Base-by-base conservation (phyloP, 352 stramenopile species). In the Thalassiosira delicatula region DNA sequence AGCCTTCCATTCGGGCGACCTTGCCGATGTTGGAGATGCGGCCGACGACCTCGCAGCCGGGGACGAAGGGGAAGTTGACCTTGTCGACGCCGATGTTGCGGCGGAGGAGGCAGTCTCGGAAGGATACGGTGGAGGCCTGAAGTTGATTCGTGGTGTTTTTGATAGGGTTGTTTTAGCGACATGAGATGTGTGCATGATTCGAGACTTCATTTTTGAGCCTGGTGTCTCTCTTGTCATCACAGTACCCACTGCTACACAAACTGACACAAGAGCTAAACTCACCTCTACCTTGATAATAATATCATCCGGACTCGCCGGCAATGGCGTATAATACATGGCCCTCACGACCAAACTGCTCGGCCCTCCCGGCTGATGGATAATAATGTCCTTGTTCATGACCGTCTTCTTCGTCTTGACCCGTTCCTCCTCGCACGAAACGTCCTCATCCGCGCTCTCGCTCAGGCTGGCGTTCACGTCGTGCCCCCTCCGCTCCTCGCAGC, bases 231-330 rank as follows among this genome's bases (percentile, higher is more conserved):
- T n/a, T n/a, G n/a, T n/a, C n/a, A n/a, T n/a, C n/a, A n/a, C n/a
- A n/a, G n/a, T n/a, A n/a, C n/a, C n/a, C n/a, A n/a, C n/a, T n/a
- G n/a, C n/a, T n/a, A n/a, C n/a, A n/a, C n/a, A 37, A 62, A 40
- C 30, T 35, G 17, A 21, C 51, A 72, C 17, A 19, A 42, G 46
- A 42, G 11, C 4, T 40, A 27, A 40, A 72, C 87, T 85, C 74
- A 93, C 89, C 76, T 92, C 86, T 51, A 92, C 73, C 81, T 92
- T 83, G 42, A 93, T 63, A 11, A 92, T 60, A 8, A 89, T 75
- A 77, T 92, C 62, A 35, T 81, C 51, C n/a, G 53, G 61, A 27
- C 51, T n/a, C 29, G 63, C 59, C 0, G 79, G 82, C 49, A 76
- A 46, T 1, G 85, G 83, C 40, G 78, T 54, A 60, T 61, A 80